Evolutionary conservation across 257 asterid genomes (phyloP), one percentile per base, ranked within the genome.

Genomic region (Thymus mandschuricus): DNA sequence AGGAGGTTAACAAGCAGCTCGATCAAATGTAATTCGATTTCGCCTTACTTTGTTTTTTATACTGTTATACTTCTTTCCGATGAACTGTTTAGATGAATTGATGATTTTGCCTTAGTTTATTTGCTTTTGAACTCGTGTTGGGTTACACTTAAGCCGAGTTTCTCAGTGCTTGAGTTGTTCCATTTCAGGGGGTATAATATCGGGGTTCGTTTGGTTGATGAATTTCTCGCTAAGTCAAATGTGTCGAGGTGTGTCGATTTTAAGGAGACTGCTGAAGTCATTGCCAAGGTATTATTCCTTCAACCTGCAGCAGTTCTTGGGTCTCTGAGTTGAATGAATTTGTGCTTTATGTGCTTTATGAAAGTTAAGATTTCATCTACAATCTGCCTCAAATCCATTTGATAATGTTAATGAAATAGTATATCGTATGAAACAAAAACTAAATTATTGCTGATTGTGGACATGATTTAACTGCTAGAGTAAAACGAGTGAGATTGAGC

Each of bases 1-100:
- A 88, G 70, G 99, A 94, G 83, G 99, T 89, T 81, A 91, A 91
- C 79, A 94, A 91, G 52, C 98, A 95, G 87, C 98, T 92, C 59
- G 97, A 95, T 80, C 99, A 88, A 80, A 92, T 92, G 97, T 95
- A 81, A 79, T 55, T 44, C 70, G 49, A 28, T 68, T 61, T 15
- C 0, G 1, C 27, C 27, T 9, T 55, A 0, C 1, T 56, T 60
- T 5, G 35, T 11, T 60, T 44, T 29, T 55, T 28, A 44, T 44
- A 44, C 49, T 7, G 3, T 12, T 13, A 4, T 38, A 6, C 35
- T 56, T 43, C 1, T 12, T 31, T 65, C 54, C 29, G 50, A 59
- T 1, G 12, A 13, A 31, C 31, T 5, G n/a, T 38, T 15, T 30
- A 3, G 12, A 8, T 6, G 35, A 31, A 28, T 56, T 45, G 28